Evolutionary conservation across 345 rosid species (phyloP), one percentile per base, ranked within the genome.

Genomic region (Moricandia moricandioides): DNA sequence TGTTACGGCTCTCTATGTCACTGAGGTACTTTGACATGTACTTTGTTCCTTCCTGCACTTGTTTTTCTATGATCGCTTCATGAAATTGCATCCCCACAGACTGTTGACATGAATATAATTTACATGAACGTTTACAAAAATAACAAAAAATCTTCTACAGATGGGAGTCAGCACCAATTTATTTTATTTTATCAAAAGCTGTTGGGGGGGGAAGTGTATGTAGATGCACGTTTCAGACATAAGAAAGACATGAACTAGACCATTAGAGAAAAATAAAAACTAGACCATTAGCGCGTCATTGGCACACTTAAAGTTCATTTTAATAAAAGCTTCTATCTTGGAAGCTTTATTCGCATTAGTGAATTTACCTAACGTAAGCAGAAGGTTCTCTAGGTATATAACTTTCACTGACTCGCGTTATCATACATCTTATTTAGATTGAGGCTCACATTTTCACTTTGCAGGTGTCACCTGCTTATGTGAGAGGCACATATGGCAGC

Each of bases 401-500:
- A 40, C 43, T 64, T 45, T 56, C 71, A 31, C 62, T 76, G 7
- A 10, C 30, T 58, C 39, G 55, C 51, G 0, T 67, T 51, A 6
- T 18, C 24, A 3, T 71, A 8, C 54, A 66, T 68, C 72, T 49
- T 54, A 45, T 27, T 67, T 58, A 4, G 18, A 45, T 59, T 17
- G 29, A 40, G 43, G 39, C 54, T 67, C 67, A 17, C 65, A 54
- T 17, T 39, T 59, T 66, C 37, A 8, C 72, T 73, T 71, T 77
- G 67, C 81, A 94, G 98, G 88, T 94, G 78, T 89, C 97, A 64
- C 98, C 98, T 49, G 78, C 91, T 80, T 85, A 81, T 83, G 97
- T 91, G 35, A 89, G 98, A 85, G 97, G 97, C 65, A 84, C 96
- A 39, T 89, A 81, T 81, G 97, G 97, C 69, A 94, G 98, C 85